These are phyloP conservation scores for Pseudogymnoascus sp. DNA, from an alignment of 2,329 filamentous ascomycete species.

Conservation along the genomic window DNA sequence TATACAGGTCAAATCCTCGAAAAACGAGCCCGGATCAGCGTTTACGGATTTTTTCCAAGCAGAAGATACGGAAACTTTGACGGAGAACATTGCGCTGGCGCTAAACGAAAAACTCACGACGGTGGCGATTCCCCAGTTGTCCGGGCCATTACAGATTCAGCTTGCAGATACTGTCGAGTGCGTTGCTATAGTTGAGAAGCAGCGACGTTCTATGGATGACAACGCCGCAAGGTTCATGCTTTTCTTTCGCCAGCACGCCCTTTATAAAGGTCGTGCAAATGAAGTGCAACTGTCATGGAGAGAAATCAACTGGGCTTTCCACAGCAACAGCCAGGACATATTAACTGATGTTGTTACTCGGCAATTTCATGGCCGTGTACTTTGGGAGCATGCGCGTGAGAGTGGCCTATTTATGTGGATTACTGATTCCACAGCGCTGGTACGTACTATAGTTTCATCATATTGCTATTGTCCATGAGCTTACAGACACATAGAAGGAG, in stretches of 20 bases:
- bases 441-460: conserved; percentile 38
- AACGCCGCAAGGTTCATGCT: conserved; percentile 83
- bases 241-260: conserved; percentile 74
- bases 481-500: conserved; percentile 41
- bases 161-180: conserved; percentile 80
- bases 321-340: conserved; percentile 82
- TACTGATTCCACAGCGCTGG: conserved; percentile 65
- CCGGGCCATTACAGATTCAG: conserved; percentile 78
- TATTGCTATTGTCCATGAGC: neutral
- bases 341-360: conserved; percentile 72
- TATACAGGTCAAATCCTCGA: conserved; percentile 18
- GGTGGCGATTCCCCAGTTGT: conserved; percentile 69
- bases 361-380: conserved; percentile 70
- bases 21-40: conserved; percentile 31
- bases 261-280: conserved; percentile 58
- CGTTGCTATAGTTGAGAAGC: conserved; percentile 73
- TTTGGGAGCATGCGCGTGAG: conserved; percentile 79
- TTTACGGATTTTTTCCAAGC: conserved; percentile 43
- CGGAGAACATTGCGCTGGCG: conserved; percentile 59
- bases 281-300: conserved; percentile 64
- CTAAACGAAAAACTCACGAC: conserved; percentile 72
- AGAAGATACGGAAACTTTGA: conserved; percentile 53
- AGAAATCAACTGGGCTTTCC: conserved; percentile 80
- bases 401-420: conserved; percentile 96
- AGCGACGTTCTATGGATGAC: conserved; percentile 81